Base-by-base conservation (phyloP, 495 filamentous ascomycete species). In the Bombardia bombarda region DNA sequence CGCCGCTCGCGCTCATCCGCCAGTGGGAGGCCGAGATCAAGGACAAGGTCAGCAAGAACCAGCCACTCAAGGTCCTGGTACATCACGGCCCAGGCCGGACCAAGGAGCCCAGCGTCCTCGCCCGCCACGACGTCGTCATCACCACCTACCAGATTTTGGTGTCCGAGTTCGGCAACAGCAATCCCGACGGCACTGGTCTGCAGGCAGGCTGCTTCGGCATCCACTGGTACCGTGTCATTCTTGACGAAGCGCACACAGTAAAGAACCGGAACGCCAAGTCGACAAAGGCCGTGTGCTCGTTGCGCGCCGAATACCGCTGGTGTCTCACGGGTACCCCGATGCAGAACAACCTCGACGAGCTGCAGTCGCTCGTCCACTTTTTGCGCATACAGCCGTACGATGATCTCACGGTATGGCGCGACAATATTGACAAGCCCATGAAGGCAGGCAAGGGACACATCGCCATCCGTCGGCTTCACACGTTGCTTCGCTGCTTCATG, bases 321-420 rank as follows among this genome's bases (percentile, higher is more conserved):
- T 96, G 92, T 56, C 69, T 98, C 40, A 93, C 87, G 2, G 92
- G 92, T 46, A 98, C 92, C 5, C 92, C 92, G 0, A 82, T 98
- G 78, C 92, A 98, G 55, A 98, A 98, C 57, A 96, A 95, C 47
- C 74, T 98, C n/a, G 92, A 96, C 45, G 92, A 98, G 63, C 65
- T 98, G 33, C 90, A 97, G 48, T 92, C 86, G 52, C 61, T 98
- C 42, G 87, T 98, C 52, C 83, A 82, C 33, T 98, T 98, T 56
- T 69, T 98, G 7, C 76, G 87, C n/a, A 93, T 97, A 58, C 81
- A 83, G 47, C 93, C 92, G 1, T 97, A 86, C 57, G 77, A 87
- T 56, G 79, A 95, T 39, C 66, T 95, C 10, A 68, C 73, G 7
- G 72, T 80, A 35, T 98, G 90, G 89, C 87, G 87, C 52, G 82